Evolutionary conservation across 2,329 filamentous ascomycete genomes (phyloP), one percentile per base, ranked within the genome.

Genomic region (Colletotrichum spaethianum): DNA sequence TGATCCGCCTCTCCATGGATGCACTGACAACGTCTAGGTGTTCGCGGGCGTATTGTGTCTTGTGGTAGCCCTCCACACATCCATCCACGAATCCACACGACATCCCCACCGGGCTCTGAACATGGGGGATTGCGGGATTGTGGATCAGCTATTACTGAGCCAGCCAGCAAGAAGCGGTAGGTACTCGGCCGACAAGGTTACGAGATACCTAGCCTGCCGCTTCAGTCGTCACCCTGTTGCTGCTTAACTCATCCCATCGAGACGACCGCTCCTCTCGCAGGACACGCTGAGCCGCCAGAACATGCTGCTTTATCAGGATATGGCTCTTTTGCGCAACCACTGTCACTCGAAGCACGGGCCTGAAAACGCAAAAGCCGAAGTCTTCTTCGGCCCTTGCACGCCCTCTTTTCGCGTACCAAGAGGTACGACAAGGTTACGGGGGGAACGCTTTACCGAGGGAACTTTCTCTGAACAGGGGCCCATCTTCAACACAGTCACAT

Each of bases 21-120:
- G 44, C n/a, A n/a, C n/a, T n/a, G n/a, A n/a, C n/a, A n/a, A n/a
- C n/a, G n/a, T n/a, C n/a, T n/a, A 36, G 60, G 50, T 52, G 36
- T 67, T 62, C 31, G 36, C 57, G 57, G 60, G 63, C 55, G 33
- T 36, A n/a, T n/a, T n/a, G 23, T 50, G 31, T 42, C 26, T 36
- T 63, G 42, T 53, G 57, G 56, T n/a, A 33, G 61, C 42, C 67
- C 69, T 72, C 69, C 65, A 53, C 59, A 40, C 38, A 63, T 59
- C 69, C 38, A 63, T 59, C 69, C 65, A 69, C 69, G 69, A 40
- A 69, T 72, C 69, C 69, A 69, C 69, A 64, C 44, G n/a, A 18
- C 18, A 36, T 44, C 60, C 26, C 38, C 63, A 46, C 16, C 40
- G 28, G 23, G n/a, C 31, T 61, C 44, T 62, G 38, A 59, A 9